Percentiles rank a stretch among this genome's conserved stretches.
Conservation (phyloP, 2,329 filamentous ascomycete species). For the Beauveria sp. region DNA sequence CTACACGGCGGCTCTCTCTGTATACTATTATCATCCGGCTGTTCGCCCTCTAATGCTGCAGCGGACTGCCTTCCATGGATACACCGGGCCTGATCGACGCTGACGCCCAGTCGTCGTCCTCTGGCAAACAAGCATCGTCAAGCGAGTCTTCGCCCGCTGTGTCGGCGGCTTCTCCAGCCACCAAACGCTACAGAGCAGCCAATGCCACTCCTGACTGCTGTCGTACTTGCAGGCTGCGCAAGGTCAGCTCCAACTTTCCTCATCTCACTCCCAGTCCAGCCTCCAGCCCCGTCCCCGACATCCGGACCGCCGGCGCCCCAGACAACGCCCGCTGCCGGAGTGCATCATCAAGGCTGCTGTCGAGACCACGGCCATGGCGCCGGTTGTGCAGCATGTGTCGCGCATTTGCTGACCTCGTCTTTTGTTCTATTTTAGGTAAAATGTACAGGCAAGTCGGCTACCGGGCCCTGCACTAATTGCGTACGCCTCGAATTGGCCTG, state of each 20-base stretch:
- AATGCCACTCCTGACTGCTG: conserved; percentile 24
- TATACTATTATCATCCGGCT: neutral
- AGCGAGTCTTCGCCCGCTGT: conserved; percentile 9
- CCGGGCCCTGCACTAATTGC: conserved; percentile 31
- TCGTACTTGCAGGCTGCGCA: conserved; percentile 30
- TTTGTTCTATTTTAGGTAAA: conserved; percentile 26
- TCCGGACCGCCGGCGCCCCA: neutral
- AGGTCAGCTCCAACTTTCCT: conserved; percentile 20
- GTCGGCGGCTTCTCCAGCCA: conserved; percentile 16
- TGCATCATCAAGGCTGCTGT: neutral
- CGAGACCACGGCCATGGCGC: neutral
- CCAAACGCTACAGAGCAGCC: conserved; percentile 26
- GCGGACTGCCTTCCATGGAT: conserved; percentile 3
- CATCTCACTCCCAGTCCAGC: neutral
- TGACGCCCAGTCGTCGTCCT: neutral
- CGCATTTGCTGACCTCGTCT: neutral
- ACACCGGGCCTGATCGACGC: neutral
- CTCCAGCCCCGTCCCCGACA: neutral
- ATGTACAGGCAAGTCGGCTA: conserved; percentile 30
- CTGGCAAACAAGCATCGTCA: conserved; percentile 7
- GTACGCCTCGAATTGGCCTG: conserved; percentile 29
- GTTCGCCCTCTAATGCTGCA: neutral
- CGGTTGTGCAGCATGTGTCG: neutral
- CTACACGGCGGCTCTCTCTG: neutral
- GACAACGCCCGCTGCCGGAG: neutral